Evolutionary conservation across 2,329 filamentous ascomycete genomes (phyloP).

Genomic region (Hypoxylon sp.): DNA sequence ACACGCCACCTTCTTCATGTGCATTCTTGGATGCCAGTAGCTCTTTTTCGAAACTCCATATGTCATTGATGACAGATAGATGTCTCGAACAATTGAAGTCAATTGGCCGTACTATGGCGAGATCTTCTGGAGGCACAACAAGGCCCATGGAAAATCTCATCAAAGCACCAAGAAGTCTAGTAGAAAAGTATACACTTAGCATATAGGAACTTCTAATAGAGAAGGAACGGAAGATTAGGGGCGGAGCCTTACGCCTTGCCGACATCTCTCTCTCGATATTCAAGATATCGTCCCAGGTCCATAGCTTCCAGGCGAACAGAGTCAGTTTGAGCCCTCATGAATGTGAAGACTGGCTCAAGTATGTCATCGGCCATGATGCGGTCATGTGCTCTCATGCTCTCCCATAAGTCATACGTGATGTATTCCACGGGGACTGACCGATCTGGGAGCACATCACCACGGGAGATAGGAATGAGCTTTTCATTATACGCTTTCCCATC

Average conservation of each 20-base stretch:
- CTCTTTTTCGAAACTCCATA: slow-evolving; percentile 52
- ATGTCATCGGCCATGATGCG: slow-evolving; percentile 45
- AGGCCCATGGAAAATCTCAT: slow-evolving; percentile 49
- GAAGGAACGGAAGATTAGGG: not conserved
- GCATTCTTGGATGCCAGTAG: slow-evolving; percentile 24
- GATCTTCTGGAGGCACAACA: slow-evolving; percentile 39
- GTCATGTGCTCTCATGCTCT: slow-evolving; percentile 48
- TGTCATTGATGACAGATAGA: slow-evolving; percentile 51
- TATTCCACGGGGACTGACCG: slow-evolving; percentile 45
- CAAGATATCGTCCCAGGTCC: slow-evolving; percentile 45
- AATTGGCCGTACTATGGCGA: slow-evolving; percentile 33
- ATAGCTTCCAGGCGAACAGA: slow-evolving; percentile 30
- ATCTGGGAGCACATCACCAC: slow-evolving; percentile 46
- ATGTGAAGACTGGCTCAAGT: slow-evolving; percentile 48
- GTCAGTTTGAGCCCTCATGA: slow-evolving; percentile 52
- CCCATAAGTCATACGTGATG: slow-evolving; percentile 51
- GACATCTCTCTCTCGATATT: slow-evolving; percentile 50
- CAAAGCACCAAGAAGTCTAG: slow-evolving; percentile 44
- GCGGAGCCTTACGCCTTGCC: slow-evolving; percentile 46
- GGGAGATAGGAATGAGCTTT: slow-evolving; percentile 48
- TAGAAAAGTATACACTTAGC: not conserved
- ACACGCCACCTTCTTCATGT: slow-evolving; percentile 40
- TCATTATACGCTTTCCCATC: slow-evolving; percentile 51
- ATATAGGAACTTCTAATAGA: too few relatives aligned
- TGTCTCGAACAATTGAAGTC: slow-evolving; percentile 49